These are phyloP conservation scores for Amoebophrya sp. DNA, from an alignment of 169 alveolate genomes.

Conservation along the genomic window DNA sequence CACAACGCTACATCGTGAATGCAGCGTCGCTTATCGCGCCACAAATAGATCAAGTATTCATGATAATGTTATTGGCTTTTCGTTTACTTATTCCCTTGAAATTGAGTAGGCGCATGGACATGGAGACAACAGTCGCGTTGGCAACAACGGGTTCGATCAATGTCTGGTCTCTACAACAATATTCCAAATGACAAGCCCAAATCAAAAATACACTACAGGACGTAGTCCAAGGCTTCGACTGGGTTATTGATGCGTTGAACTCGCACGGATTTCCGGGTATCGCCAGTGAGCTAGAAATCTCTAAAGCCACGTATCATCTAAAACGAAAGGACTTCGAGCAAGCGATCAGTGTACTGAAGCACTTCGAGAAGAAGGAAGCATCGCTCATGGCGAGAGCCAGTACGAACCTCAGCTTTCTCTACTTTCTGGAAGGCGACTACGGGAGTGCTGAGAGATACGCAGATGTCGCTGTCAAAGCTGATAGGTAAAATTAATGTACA, in stretches of 20 bases:
- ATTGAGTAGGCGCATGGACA: too few species aligned
- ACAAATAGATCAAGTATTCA: constrained; percentile 65
- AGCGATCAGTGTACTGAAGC: constrained; percentile 71
- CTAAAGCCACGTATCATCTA: constrained; percentile 67
- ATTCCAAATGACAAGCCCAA: too few species aligned
- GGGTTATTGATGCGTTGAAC: constrained; percentile 70
- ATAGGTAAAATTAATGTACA: constrained; percentile 47
- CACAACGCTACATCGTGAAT: constrained; percentile 59
- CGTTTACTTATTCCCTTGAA: too few species aligned
- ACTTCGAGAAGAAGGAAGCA: constrained; percentile 79
- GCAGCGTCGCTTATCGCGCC: constrained; percentile 75
- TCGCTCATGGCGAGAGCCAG: constrained; percentile 77
- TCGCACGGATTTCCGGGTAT: constrained; percentile 71
- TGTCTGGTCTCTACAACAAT: too few species aligned
- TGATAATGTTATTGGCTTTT: too few species aligned
- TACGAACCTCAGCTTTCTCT: constrained; percentile 75
- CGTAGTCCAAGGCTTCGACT: constrained; percentile 62
- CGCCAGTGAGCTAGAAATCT: constrained; percentile 75
- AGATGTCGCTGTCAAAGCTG: constrained; percentile 78
- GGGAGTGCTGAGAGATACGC: constrained; percentile 78
- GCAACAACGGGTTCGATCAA: too few species aligned
- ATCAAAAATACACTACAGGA: too few species aligned
- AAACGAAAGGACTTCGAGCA: constrained; percentile 72
- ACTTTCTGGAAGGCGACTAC: constrained; percentile 76
- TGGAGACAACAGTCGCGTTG: too few species aligned